Evolutionary conservation across 164 flowering plant genomes (phyloP), one percentile per base, ranked within the genome.

Genomic region (Tetrastigma voinierianum): DNA sequence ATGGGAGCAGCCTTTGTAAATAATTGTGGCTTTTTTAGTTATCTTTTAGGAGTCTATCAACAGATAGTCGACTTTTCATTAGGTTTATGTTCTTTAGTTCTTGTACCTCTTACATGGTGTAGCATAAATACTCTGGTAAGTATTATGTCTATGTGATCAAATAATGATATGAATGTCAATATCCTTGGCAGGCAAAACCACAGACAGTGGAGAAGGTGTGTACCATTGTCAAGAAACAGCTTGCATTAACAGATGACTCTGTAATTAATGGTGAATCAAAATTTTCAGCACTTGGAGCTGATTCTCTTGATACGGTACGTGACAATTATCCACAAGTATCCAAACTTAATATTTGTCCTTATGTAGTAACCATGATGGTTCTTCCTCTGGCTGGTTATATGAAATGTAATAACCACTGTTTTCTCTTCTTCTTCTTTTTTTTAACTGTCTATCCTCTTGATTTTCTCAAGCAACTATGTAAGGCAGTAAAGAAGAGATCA

Each of bases 241-340:
- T 86, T 53, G 87, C 84, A 12, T 51, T 86, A 47, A 57, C 81
- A 18, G 58, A 70, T 0, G 88, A 79, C 2, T 18, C 83, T 45
- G 46, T 53, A 16, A 71, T 86, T 54, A 78, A 77, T n/a, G 80
- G 81, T 0, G 85, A 79, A 15, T 79, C 86, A 19, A 82, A 79
- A 45, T 86, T 86, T 64, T 13, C 81, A 2, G 80, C 72, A 19
- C 82, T 86, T 40, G 90, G 90, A 59, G 87, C 88, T 52, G 90
- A 86, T 74, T 86, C 90, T 13, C 83, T 86, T 40, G 88, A 84
- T 74, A 86, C 88, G 40, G 92, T 89, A 81, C 5, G 16, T 25
- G 10, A n/a, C 48, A 57, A 25, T 25, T 24, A 43, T 13, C n/a
- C 48, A 4, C 21, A 13, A 16, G 24, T 14, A 25, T 25, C 40